Base-by-base conservation (phyloP, 1,284 basidiomycete genomes). In the Neotropicomus parvogracilis region DNA sequence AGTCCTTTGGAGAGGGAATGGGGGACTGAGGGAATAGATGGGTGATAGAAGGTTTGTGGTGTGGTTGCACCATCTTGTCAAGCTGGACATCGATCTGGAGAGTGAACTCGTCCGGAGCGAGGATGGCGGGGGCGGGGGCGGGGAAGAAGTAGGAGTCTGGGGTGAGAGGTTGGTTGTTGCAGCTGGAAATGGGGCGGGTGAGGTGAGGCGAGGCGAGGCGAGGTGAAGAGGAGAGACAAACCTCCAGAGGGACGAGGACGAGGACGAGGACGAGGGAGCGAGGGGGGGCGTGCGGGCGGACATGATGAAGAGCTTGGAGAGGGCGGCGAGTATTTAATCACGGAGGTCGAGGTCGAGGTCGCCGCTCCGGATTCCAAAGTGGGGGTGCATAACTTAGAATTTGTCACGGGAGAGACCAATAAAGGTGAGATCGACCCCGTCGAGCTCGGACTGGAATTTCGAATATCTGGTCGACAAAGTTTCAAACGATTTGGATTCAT, bases 231-330 rank as follows among this genome's bases (percentile, higher is more conserved):
- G n/a, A 20, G 12, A 21, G 11, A 54, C 65, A 14, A 24, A 67
- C 66, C 63, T 64, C 48, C 46, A 59, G 6, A 45, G 35, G 27
- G 64, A 63, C 38, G 50, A 51, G 20, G 63, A 52, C 3, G 63
- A 55, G 13, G 52, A n/a, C n/a, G n/a, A 48, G 29, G 52, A 40
- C 16, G 62, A 43, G n/a, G 49, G 43, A 16, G 41, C 34, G 40
- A 14, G 17, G 14, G 33, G n/a, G 40, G 28, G 45, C 20, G 31
- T 24, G 8, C 8, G 24, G 24, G 24, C 5, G 24, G 8, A 24
- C 4, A 24, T 5, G 8, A 24, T 5, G 8, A 24, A 24, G 8
- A 24, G 24, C 24, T 4, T 4, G n/a, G 14, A 32, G 19, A 10
- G 14, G 13, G 21, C 8, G 13, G 20, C 21, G 16, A 37, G 10